A percentile compares a stretch with the other conserved stretches of the same genome.
Conservation (phyloP, 2,329 filamentous ascomycete species). For the Fusarium luffae region DNA sequence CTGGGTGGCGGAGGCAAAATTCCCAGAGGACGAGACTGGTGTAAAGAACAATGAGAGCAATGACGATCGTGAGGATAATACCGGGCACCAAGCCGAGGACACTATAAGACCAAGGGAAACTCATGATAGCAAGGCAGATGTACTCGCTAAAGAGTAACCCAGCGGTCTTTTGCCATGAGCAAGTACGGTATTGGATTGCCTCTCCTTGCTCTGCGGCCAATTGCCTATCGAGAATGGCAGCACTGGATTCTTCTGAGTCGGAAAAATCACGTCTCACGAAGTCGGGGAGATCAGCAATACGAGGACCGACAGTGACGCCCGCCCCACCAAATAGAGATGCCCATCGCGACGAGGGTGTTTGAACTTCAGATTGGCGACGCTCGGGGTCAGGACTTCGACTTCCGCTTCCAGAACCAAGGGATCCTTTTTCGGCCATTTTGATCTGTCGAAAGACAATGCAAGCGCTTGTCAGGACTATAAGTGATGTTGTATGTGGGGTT, state of each 20-base stretch:
- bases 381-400: slow-evolving; percentile 43
- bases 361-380: slow-evolving; percentile 28
- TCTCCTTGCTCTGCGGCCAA: slow-evolving; percentile 80
- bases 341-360: slow-evolving; percentile 44
- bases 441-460: not conserved
- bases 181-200: slow-evolving; percentile 91
- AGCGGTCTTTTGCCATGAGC: slow-evolving; percentile 95
- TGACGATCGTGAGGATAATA: slow-evolving; percentile 81
- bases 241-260: slow-evolving; percentile 59
- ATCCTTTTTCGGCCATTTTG: slow-evolving; percentile 46
- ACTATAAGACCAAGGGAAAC: slow-evolving; percentile 93
- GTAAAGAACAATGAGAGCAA: slow-evolving; percentile 84
- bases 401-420: slow-evolving; percentile 20
- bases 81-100: slow-evolving; percentile 86
- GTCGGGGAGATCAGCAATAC: slow-evolving; percentile 60
- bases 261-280: slow-evolving; percentile 51
- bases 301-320: slow-evolving; percentile 59
- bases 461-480: not conserved
- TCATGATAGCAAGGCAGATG: slow-evolving; percentile 93
- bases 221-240: slow-evolving; percentile 69
- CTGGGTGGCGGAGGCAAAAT: slow-evolving; percentile 90
- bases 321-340: slow-evolving; percentile 54
- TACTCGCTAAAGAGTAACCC: slow-evolving; percentile 94
- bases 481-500: not conserved
- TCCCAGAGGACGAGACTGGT: slow-evolving; percentile 75